Conservation (phyloP, 1,284 basidiomycete genomes). For the Ganoderma meredithae region DNA sequence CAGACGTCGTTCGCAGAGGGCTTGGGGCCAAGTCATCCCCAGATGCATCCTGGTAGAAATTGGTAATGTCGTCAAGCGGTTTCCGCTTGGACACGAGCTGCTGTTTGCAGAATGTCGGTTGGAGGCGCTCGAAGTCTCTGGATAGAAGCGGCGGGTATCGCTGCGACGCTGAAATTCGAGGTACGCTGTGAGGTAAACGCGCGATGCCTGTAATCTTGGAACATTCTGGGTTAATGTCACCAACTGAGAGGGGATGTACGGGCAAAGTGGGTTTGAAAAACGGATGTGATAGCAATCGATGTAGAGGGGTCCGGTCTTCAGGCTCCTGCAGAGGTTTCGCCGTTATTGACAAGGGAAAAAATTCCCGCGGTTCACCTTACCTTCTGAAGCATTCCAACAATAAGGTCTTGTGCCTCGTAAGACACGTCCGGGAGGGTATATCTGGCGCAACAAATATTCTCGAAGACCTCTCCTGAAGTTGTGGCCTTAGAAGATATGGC, state of each 20-base stretch:
- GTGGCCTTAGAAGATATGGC: conserved; percentile 20
- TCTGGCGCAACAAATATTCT: conserved; percentile 31
- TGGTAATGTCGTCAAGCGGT: conserved; percentile 27
- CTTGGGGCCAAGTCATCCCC: neutral
- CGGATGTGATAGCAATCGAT: conserved; percentile 34
- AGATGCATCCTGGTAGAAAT: conserved; percentile 17
- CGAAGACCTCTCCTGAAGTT: conserved; percentile 23
- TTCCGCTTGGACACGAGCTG: conserved; percentile 8
- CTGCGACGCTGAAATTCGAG: neutral
- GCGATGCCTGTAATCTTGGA: neutral
- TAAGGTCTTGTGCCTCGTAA: conserved; percentile 33
- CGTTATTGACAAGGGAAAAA: neutral
- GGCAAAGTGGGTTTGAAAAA: conserved; percentile 35
- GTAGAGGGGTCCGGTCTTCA: conserved; percentile 32
- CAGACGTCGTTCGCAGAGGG: conserved; percentile 7
- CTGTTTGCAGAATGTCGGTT: conserved; percentile 11
- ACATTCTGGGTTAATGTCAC: neutral
- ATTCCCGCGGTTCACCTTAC: conserved; percentile 18
- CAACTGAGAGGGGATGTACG: conserved; percentile 6
- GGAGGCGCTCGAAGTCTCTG: conserved; percentile 9
- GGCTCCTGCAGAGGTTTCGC: conserved; percentile 28
- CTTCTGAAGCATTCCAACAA: conserved; percentile 33
- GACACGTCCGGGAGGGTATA: conserved; percentile 24
- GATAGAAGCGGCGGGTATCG: conserved; percentile 24
- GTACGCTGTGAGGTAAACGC: too few relatives aligned